A percentile compares a stretch with the other conserved stretches of the same genome.
phyloP scores from a whole-genome alignment of 2,329 filamentous ascomycete species.

The Xylaria arbuscula region DNA sequence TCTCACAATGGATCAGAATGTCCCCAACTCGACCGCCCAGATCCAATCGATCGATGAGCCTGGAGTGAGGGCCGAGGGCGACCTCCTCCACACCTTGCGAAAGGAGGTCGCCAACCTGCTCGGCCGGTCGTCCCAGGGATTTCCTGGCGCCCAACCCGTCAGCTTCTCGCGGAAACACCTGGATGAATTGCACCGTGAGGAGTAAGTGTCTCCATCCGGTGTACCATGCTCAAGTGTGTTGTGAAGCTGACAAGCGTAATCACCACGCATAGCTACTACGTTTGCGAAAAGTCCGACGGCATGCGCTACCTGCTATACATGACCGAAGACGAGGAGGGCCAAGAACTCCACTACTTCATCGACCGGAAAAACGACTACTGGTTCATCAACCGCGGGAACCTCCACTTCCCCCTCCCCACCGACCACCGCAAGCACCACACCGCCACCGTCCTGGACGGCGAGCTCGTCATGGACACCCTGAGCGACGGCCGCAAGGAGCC shows the following conservation, averaged over 20 bases:
- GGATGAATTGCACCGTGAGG: constrained; percentile 80
- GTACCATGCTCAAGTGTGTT: background rate
- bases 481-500: constrained; percentile 74
- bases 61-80: constrained; percentile 72
- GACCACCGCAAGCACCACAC: constrained; percentile 77
- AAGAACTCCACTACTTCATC: constrained; percentile 88
- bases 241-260: constrained; percentile 8
- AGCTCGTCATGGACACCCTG: constrained; percentile 87
- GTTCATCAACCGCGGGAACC: constrained; percentile 73
- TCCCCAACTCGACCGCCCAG: constrained; percentile 37
- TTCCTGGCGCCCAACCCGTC: constrained; percentile 94
- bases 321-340: constrained; percentile 69
- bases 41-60: constrained; percentile 68
- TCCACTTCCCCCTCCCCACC: constrained; percentile 83
- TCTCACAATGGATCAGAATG: constrained; percentile 36
- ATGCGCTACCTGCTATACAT: constrained; percentile 96
- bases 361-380: constrained; percentile 99
- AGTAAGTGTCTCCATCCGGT: constrained; percentile 61
- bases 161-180: constrained; percentile 88
- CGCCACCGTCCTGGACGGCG: constrained; percentile 88
- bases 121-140: constrained; percentile 73
- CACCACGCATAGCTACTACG: constrained; percentile 75
- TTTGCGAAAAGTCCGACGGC: constrained; percentile 98
- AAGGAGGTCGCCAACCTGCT: constrained; percentile 80
- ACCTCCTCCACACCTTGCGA: constrained; percentile 71